Evolutionary conservation across 768 basidiomycete species (phyloP).

Genomic region (Suillus weaverae): DNA sequence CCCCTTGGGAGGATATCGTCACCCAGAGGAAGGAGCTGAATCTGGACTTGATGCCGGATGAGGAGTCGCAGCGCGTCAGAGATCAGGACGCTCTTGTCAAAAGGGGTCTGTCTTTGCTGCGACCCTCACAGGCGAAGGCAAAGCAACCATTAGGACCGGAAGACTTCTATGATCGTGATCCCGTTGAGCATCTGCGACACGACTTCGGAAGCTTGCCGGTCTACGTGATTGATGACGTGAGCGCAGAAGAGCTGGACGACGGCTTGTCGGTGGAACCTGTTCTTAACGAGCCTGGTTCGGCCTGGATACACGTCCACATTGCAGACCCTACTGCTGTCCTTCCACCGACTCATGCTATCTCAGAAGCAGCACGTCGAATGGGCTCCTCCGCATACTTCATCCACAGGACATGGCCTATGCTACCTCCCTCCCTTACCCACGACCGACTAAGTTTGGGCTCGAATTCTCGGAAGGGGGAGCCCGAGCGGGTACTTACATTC

Average conservation of each 20-base stretch:
- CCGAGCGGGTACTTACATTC: constrained; percentile 73
- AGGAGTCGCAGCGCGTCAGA: constrained; percentile 33
- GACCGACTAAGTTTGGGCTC: constrained; percentile 50
- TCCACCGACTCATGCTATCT: constrained; percentile 64
- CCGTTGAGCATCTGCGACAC: constrained; percentile 69
- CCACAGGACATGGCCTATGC: constrained; percentile 66
- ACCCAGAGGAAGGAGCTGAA: constrained; percentile 39
- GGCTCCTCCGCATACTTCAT: constrained; percentile 62
- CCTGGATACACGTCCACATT: constrained; percentile 90
- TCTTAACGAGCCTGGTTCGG: constrained; percentile 51
- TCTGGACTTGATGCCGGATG: constrained; percentile 22
- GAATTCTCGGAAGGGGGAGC: constrained; percentile 26
- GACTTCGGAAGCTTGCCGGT: constrained; percentile 83
- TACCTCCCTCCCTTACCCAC: constrained; percentile 62
- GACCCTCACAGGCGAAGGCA: constrained; percentile 9
- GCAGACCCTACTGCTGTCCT: constrained; percentile 88
- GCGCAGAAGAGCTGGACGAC: constrained; percentile 89
- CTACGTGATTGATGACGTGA: constrained; percentile 82
- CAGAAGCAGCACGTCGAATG: constrained; percentile 54
- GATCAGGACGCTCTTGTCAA: constrained; percentile 30
- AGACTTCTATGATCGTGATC: constrained; percentile 65
- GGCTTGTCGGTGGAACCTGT: constrained; percentile 83
- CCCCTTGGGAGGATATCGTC: constrained; percentile 78
- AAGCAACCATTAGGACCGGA: constrained; percentile 51
- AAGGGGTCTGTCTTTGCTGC: constrained; percentile 16